phyloP scores from a whole-genome alignment of 768 basidiomycete species.

The Boletus sensibilis region DNA sequence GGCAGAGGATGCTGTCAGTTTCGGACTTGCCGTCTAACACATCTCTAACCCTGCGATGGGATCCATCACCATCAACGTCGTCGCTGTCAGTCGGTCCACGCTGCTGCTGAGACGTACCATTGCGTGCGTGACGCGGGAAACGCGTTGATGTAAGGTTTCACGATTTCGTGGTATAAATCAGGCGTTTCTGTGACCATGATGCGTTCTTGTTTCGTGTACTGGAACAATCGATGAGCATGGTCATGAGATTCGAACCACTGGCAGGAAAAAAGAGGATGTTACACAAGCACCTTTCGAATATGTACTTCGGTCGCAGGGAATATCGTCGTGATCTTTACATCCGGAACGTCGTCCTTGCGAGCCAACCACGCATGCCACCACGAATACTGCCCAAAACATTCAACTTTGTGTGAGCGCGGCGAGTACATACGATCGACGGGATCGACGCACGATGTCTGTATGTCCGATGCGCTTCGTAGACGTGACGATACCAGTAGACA shows the following conservation, averaged over 20 bases:
- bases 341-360: slow-evolving; percentile 41
- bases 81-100: not conserved
- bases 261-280: not conserved
- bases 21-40: slow-evolving; percentile 79
- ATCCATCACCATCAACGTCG: not conserved
- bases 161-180: slow-evolving; percentile 62
- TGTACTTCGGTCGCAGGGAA: slow-evolving; percentile 90
- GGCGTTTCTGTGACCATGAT: slow-evolving; percentile 84
- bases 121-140: slow-evolving; percentile 76
- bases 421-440: not conserved
- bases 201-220: slow-evolving; percentile 77
- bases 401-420: not conserved
- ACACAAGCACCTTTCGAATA: slow-evolving; percentile 56
- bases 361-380: slow-evolving; percentile 77
- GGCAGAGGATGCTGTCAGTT: slow-evolving; percentile 66
- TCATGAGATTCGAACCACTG: not conserved
- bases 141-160: slow-evolving; percentile 73
- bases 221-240: too few relatives aligned
- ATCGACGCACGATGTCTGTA: slow-evolving; percentile 63
- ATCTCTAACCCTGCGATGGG: slow-evolving; percentile 69
- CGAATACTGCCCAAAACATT: slow-evolving; percentile 57
- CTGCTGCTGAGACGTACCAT: slow-evolving; percentile 53
- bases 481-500: slow-evolving; percentile 40
- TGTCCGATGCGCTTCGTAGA: slow-evolving; percentile 49
- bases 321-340: slow-evolving; percentile 82